Base-by-base conservation (phyloP, 441 rosid genomes). In the Arabidopsis lyrata region DNA sequence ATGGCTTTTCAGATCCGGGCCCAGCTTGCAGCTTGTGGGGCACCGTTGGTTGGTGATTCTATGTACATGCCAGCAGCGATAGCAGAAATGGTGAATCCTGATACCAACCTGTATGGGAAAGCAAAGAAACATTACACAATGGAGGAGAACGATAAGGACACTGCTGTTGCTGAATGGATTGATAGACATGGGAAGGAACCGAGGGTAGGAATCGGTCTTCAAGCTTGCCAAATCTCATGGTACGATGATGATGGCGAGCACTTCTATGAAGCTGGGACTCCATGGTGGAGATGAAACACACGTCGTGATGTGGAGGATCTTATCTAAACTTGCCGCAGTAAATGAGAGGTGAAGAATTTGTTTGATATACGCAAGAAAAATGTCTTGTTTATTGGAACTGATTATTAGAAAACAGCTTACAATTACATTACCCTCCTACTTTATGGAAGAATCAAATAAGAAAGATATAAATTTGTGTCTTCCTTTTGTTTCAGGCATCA, bases 211-310 rank as follows among this genome's bases (percentile, higher is more conserved):
- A 85, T 90, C 31, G 97, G 93, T 64, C 93, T 93, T 68, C 95
- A 93, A 81, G 98, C 98, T 29, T 87, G 82, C 79, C 92, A 87
- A 62, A 89, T 90, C 73, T 89, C 92, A 16, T 93, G 98, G 98
- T 90, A 91, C n/a, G 88, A 89, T 71, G 86, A 81, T 58, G 91
- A 87, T 66, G 90, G 86, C 38, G 77, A 83, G 59, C 86, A 84
- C 66, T 67, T 76, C 60, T 89, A 89, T 42, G 83, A 87, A 75
- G 97, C 98, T 59, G 82, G 92, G 50, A 81, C 90, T 63, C 92
- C 97, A 2, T 90, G 93, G 98, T 93, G 98, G 98, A 80, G 90
- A 76, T 29, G 53, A 57, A 63, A 73, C 8, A 29, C 18, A 18
- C 0, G n/a, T 57, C 15, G 13, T 8, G 53, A 49, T 69, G 24